These are phyloP conservation scores for Lavandula angustifolia DNA, from an alignment of 257 asterid genomes.

Conservation along the genomic window DNA sequence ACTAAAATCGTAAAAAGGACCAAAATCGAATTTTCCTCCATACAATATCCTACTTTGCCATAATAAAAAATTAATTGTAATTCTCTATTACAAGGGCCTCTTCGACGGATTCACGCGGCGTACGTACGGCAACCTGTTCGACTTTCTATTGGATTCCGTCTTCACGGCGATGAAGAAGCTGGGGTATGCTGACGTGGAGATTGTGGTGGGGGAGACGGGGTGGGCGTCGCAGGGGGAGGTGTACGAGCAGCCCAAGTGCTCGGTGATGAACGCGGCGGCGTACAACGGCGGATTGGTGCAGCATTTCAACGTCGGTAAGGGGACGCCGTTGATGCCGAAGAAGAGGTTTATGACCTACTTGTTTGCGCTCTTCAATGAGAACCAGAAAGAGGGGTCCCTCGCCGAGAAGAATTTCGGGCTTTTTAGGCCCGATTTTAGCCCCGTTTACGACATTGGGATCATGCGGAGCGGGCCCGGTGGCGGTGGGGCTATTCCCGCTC, in stretches of 20 bases:
- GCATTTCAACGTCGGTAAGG: slow-evolving; percentile 45
- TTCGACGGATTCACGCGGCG: slow-evolving; percentile 37
- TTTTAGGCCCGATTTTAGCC: slow-evolving; percentile 62
- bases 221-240: slow-evolving; percentile 80
- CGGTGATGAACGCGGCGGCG: slow-evolving; percentile 60
- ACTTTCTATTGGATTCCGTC: slow-evolving; percentile 60
- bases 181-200: slow-evolving; percentile 67
- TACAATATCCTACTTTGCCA: too few relatives aligned
- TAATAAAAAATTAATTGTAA: too few relatives aligned
- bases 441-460: slow-evolving; percentile 68
- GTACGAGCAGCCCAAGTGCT: slow-evolving; percentile 61
- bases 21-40: too few relatives aligned
- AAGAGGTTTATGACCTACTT: slow-evolving; percentile 64
- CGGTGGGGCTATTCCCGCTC: slow-evolving; percentile 23
- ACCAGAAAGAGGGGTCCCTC: slow-evolving; percentile 60
- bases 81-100: slow-evolving; percentile 19
- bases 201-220: slow-evolving; percentile 77
- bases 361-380: slow-evolving; percentile 74
- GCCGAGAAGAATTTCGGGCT: slow-evolving; percentile 87
- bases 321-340: slow-evolving; percentile 79
- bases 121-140: slow-evolving; percentile 66
- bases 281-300: slow-evolving; percentile 70
- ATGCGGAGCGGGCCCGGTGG: slow-evolving; percentile 33
- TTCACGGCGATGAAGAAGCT: slow-evolving; percentile 59
- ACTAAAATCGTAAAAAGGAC: too few relatives aligned